Percentiles rank a stretch among this genome's conserved stretches.
phyloP scores from a whole-genome alignment of 805 yeast species.

The Candida arabinofermentans region DNA sequence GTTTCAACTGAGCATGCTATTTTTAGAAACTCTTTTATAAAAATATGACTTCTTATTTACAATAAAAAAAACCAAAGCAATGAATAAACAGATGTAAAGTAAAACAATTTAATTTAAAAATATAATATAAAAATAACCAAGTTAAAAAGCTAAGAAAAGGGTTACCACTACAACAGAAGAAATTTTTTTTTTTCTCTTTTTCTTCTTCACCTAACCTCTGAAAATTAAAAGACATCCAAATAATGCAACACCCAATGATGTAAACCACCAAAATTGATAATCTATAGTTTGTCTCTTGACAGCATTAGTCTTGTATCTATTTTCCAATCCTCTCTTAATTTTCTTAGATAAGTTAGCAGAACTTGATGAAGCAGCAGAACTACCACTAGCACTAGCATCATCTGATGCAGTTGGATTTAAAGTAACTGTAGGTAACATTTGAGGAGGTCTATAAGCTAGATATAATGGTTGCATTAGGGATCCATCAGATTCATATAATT shows the following conservation, averaged over 20 bases:
- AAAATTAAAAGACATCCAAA: slow-evolving; percentile 29
- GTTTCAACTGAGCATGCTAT: no score
- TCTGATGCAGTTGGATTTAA: slow-evolving; percentile 69
- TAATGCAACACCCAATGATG: slow-evolving; percentile 38
- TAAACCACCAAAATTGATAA: slow-evolving; percentile 54
- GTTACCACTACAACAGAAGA: no score
- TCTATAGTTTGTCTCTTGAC: slow-evolving; percentile 36
- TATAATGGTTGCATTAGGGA: slow-evolving; percentile 80
- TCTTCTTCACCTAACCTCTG: slow-evolving; percentile 9
- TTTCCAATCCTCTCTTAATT: slow-evolving; percentile 73
- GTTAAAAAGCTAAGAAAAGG: no score
- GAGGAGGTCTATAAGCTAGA: slow-evolving; percentile 88
- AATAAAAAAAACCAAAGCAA: no score
- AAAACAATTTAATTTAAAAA: no score
- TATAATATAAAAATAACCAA: no score
- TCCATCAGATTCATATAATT: slow-evolving; percentile 75
- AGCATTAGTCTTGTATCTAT: slow-evolving; percentile 76
- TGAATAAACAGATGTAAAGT: no score
- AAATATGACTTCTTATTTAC: no score
- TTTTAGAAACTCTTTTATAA: no score
- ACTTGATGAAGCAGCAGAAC: slow-evolving; percentile 29
- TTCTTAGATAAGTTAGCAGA: slow-evolving; percentile 32
- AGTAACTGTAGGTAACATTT: slow-evolving; percentile 92
- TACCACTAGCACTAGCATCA: slow-evolving; percentile 11
- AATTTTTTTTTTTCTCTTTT: background rate